Conservation (phyloP, 306 rosid species). For the Trifolium fragiferum region DNA sequence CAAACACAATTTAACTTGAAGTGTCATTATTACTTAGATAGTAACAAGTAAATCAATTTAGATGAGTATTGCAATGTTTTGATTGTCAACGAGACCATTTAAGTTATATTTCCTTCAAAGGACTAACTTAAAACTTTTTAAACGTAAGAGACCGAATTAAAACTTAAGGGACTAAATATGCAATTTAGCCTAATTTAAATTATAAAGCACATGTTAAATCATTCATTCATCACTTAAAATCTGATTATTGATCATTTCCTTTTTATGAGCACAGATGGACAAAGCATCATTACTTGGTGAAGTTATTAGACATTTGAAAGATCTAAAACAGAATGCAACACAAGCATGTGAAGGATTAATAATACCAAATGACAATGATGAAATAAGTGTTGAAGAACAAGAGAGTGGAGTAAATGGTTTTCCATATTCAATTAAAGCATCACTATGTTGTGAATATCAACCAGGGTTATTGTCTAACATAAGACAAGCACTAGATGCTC, state of each 20-base stretch:
- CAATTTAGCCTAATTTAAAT: too few relatives aligned
- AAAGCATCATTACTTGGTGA: constrained; percentile 76
- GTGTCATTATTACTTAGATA: too few relatives aligned
- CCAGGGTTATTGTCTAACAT: constrained; percentile 69
- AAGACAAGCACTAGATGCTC: constrained; percentile 62
- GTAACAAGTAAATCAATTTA: neutral
- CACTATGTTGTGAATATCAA: constrained; percentile 68
- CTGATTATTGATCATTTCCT: neutral
- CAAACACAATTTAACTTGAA: too few relatives aligned
- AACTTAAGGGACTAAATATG: too few relatives aligned
- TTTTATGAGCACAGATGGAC: constrained; percentile 60
- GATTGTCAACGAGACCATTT: neutral
- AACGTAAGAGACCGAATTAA: too few relatives aligned
- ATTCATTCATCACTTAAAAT: constrained; percentile 17
- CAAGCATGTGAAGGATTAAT: constrained; percentile 58
- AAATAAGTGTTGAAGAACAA: constrained; percentile 69
- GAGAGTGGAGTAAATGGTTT: constrained; percentile 55
- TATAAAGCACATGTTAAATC: neutral
- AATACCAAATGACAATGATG: constrained; percentile 69
- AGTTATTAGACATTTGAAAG: constrained; percentile 66
- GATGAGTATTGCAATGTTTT: neutral
- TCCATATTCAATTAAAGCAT: constrained; percentile 63
- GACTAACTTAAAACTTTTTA: too few relatives aligned
- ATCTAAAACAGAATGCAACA: constrained; percentile 60
- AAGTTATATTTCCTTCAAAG: neutral